Evolutionary conservation across 2,329 filamentous ascomycete species (phyloP).

Genomic region (Xylariaceae sp.): DNA sequence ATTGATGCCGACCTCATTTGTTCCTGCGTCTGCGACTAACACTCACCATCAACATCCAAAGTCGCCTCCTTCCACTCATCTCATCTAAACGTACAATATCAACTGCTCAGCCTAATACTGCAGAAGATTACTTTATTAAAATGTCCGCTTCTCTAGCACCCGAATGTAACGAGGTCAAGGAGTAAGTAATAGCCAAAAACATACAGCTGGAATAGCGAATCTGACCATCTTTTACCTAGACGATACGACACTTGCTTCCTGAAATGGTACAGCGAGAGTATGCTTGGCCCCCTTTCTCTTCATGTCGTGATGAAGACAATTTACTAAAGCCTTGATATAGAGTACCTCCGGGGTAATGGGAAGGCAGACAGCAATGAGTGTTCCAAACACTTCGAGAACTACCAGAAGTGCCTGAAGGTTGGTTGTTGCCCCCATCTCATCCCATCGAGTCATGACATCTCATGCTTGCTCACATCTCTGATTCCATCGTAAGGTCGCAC

Average conservation of each 20-base stretch:
- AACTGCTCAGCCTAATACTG: neutral
- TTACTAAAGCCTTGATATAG: slow-evolving; percentile 40
- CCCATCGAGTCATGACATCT: neutral
- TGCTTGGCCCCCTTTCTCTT: slow-evolving; percentile 31
- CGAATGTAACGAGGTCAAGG: slow-evolving; percentile 93
- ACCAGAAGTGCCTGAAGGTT: slow-evolving; percentile 81
- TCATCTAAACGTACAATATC: neutral
- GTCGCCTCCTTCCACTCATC: neutral
- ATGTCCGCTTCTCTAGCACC: slow-evolving; percentile 96
- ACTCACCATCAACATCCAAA: neutral
- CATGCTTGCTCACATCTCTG: slow-evolving; percentile 4
- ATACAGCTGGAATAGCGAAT: neutral
- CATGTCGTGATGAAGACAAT: neutral
- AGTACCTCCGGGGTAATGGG: slow-evolving; percentile 82
- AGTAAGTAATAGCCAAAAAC: slow-evolving; percentile 55
- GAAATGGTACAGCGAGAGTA: slow-evolving; percentile 99
- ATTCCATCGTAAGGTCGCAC: slow-evolving; percentile 56
- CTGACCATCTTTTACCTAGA: slow-evolving; percentile 41
- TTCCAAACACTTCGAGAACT: slow-evolving; percentile 77
- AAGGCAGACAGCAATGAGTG: slow-evolving; percentile 75
- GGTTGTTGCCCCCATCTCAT: slow-evolving; percentile 26
- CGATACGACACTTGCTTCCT: slow-evolving; percentile 96
- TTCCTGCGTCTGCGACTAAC: no score
- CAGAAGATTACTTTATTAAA: neutral
- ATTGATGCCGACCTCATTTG: no score